These are phyloP conservation scores for Penicillium malachiteum DNA, from an alignment of 495 filamentous ascomycete species.

Conservation along the genomic window DNA sequence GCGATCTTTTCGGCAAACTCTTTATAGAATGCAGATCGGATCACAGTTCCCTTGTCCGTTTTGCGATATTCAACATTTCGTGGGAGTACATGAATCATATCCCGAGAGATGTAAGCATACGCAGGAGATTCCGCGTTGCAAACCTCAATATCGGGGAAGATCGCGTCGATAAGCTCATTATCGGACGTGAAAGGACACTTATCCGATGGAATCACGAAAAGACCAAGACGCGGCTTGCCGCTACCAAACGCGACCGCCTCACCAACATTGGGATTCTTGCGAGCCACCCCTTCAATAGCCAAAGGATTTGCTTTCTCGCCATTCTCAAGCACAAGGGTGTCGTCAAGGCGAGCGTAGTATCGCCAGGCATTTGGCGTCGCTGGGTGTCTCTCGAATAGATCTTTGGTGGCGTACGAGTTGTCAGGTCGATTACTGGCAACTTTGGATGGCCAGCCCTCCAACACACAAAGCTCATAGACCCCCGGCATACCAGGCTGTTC, in stretches of 20 bases:
- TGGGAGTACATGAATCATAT: constrained; percentile 29
- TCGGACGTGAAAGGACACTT: not conserved
- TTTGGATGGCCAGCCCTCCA: constrained; percentile 60
- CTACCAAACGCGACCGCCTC: constrained; percentile 22
- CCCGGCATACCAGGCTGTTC: constrained; percentile 36
- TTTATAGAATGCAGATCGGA: constrained; percentile 16
- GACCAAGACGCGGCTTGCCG: constrained; percentile 30
- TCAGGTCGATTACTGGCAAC: constrained; percentile 55
- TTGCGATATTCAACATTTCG: constrained; percentile 47
- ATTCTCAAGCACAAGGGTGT: constrained; percentile 39
- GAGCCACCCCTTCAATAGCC: constrained; percentile 26
- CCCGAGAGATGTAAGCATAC: constrained; percentile 27
- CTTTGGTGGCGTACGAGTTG: constrained; percentile 57
- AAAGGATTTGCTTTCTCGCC: constrained; percentile 45
- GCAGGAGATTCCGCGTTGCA: constrained; percentile 38
- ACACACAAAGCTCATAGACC: constrained; percentile 55
- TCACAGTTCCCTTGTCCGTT: constrained; percentile 52
- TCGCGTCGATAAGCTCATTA: constrained; percentile 12
- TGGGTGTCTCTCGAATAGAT: constrained; percentile 50
- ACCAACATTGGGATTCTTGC: constrained; percentile 17
- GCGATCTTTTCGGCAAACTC: constrained; percentile 21
- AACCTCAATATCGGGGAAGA: constrained; percentile 44
- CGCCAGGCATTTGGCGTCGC: constrained; percentile 25
- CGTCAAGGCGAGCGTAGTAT: constrained; percentile 31
- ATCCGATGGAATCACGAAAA: constrained; percentile 32